phyloP scores from a whole-genome alignment of 2,329 filamentous ascomycete genomes.

The Apiospora marii region DNA sequence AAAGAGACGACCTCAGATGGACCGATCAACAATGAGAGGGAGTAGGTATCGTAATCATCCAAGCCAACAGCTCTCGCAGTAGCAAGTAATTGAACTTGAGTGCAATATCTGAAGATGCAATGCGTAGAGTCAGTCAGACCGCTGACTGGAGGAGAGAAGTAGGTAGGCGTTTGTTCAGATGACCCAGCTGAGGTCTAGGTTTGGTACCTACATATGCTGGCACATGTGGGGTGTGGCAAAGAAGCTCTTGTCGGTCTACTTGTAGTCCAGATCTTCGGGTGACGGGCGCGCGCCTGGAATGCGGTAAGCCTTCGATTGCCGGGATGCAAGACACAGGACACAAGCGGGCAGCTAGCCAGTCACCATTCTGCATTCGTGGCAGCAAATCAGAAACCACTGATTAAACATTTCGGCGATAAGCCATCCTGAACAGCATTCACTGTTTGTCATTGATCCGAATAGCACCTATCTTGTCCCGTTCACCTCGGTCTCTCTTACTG shows the following conservation, averaged over 20 bases:
- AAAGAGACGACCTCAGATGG: background rate
- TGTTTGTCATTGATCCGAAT: slow-evolving; percentile 17
- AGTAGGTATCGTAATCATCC: background rate
- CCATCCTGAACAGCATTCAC: background rate
- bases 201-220: slow-evolving; percentile 11
- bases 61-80: background rate
- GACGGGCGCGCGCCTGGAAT: background rate
- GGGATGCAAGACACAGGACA: background rate
- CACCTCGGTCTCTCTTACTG: background rate
- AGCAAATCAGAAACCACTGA: background rate
- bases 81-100: background rate
- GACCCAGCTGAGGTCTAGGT: slow-evolving; percentile 10
- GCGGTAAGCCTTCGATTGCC: slow-evolving; percentile 7
- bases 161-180: slow-evolving; percentile 10
- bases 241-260: slow-evolving; percentile 8
- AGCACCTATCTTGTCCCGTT: slow-evolving; percentile 7
- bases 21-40: background rate
- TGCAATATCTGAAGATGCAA: background rate
- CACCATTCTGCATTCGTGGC: background rate
- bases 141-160: background rate
- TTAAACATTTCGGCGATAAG: background rate
- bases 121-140: background rate
- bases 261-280: background rate
- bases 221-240: slow-evolving; percentile 19
- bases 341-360: background rate